phyloP scores from a whole-genome alignment of 2,329 filamentous ascomycete species.

The Torrubiella hemipterigena region DNA sequence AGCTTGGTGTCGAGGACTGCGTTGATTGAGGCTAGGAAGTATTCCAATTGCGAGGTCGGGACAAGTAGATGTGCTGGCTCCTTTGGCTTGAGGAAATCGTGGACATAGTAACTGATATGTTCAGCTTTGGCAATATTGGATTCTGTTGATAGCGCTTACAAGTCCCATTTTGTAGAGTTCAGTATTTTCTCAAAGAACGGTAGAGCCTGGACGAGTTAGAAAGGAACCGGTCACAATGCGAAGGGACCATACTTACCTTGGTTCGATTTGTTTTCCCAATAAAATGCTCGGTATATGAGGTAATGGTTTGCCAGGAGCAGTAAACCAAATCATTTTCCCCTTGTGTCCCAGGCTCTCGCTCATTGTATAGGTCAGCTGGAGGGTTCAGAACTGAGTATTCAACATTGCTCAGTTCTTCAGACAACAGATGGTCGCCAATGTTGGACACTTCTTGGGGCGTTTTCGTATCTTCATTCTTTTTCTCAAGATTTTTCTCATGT shows the following conservation, averaged over 20 bases:
- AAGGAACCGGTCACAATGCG: neutral
- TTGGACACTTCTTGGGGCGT: no score
- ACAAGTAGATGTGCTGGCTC: slow-evolving; percentile 54
- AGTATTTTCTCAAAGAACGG: slow-evolving; percentile 48
- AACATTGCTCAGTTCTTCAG: no score
- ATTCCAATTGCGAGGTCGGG: slow-evolving; percentile 50
- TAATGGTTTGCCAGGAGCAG: slow-evolving; percentile 40
- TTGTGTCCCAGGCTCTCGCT: no score
- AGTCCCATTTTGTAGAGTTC: slow-evolving; percentile 55
- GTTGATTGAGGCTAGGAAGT: slow-evolving; percentile 56
- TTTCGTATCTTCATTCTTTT: no score
- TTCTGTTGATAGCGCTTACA: slow-evolving; percentile 42
- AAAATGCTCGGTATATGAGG: slow-evolving; percentile 47
- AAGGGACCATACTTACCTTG: slow-evolving; percentile 22
- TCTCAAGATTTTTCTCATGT: neutral
- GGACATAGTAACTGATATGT: slow-evolving; percentile 50
- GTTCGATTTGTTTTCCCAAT: slow-evolving; percentile 40
- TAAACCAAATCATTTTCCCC: no score
- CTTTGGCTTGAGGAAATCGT: slow-evolving; percentile 32
- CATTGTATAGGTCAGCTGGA: no score
- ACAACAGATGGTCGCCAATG: no score
- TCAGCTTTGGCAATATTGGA: neutral
- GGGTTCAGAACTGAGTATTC: no score
- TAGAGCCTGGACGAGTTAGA: slow-evolving; percentile 19
- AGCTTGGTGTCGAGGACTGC: slow-evolving; percentile 39